Percentiles rank a stretch among this genome's conserved stretches.
Evolutionary conservation across 495 filamentous ascomycete species (phyloP).

Genomic region (Lepraria neglecta): DNA sequence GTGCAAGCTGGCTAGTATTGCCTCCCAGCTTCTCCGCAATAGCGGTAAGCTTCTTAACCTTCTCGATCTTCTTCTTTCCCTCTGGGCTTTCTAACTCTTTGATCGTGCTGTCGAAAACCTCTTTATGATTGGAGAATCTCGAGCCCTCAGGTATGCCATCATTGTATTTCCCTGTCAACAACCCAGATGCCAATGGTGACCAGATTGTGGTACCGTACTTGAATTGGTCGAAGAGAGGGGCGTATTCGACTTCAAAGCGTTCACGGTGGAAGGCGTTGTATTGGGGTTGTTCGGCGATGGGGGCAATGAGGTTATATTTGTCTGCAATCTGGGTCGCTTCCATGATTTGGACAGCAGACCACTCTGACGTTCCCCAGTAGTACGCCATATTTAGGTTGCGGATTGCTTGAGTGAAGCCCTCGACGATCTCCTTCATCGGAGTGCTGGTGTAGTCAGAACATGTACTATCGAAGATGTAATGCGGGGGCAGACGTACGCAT

Average conservation of each 20-base stretch:
- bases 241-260: slow-evolving; percentile 71
- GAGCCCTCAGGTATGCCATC: slow-evolving; percentile 44
- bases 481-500: background rate
- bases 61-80: slow-evolving; percentile 29
- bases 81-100: slow-evolving; percentile 29
- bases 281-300: slow-evolving; percentile 76
- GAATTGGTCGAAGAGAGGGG: slow-evolving; percentile 54
- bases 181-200: slow-evolving; percentile 63
- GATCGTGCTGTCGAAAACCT: slow-evolving; percentile 33
- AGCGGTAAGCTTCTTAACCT: slow-evolving; percentile 28
- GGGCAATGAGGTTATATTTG: slow-evolving; percentile 68
- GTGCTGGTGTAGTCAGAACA: slow-evolving; percentile 36
- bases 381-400: slow-evolving; percentile 64
- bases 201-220: slow-evolving; percentile 70
- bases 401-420: slow-evolving; percentile 77
- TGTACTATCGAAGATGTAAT: background rate
- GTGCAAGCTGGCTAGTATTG: slow-evolving; percentile 58
- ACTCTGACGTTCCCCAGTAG: slow-evolving; percentile 90
- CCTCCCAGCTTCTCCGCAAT: slow-evolving; percentile 63
- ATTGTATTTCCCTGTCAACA: slow-evolving; percentile 81
- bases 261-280: slow-evolving; percentile 71
- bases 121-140: slow-evolving; percentile 39
- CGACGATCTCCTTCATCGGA: slow-evolving; percentile 81
- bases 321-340: slow-evolving; percentile 71
- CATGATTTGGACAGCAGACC: slow-evolving; percentile 74